Base-by-base conservation (phyloP, 2,329 filamentous ascomycete species). In the Cladorrhinum sp. region DNA sequence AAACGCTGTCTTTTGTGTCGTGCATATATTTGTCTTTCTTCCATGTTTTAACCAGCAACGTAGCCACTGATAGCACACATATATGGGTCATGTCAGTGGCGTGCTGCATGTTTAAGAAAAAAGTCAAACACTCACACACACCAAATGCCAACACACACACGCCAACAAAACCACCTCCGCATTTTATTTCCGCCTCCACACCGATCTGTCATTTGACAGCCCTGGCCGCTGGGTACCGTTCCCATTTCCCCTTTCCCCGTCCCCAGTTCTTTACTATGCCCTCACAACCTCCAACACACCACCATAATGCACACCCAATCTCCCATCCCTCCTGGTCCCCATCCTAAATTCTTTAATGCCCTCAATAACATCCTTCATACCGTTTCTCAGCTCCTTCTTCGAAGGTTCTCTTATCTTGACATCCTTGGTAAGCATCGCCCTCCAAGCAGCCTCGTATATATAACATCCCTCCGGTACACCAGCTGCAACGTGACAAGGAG, bases 381-480 rank as follows among this genome's bases (percentile, higher is more conserved):
- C 64, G 70, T n/a, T 65, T 68, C 65, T 58, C 16, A 80, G 61
- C 6, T 75, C 71, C 7, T 48, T 59, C 27, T 55, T 60, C 3
- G 67, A 62, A 0, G 77, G 78, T 22, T 64, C 49, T 2, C 56
- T 22, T 12, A 41, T 45, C 20, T 18, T 32, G 4, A 18, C 12
- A 18, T 12, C 12, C 18, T 36, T 27, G 36, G 18, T 24, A 2
- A 82, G 61, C 56, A 82, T 79, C 4, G 74, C 75, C 60, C 78
- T 76, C 83, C 83, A 86, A 0, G 83, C 82, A 1, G 74, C 76
- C 25, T 78, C 73, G 64, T 80, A 85, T 41, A 86, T 69, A 58
- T 76, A 77, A 0, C 74, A 71, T 0, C 74, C 71, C 0, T 69
- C 52, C 3, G 82, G 82, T 3, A 79, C 81, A 1, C 83, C 83